phyloP scores from a whole-genome alignment of 176 grass and related monocot species.

The Hyparrhenia diplandra region DNA sequence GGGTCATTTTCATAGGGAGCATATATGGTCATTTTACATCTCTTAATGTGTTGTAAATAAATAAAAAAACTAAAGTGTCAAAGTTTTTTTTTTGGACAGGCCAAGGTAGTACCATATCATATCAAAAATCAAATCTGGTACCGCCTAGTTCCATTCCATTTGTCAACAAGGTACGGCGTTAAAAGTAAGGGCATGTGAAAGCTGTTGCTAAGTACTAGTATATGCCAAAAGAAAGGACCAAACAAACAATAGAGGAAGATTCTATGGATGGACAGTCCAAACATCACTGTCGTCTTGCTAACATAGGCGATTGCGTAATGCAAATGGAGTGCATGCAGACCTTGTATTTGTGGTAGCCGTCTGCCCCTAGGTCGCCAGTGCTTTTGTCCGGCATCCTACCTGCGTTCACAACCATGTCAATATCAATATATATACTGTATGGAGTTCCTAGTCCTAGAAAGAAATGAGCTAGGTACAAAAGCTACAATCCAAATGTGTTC shows the following conservation, averaged over 20 bases:
- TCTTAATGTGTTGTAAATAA: too few relatives aligned
- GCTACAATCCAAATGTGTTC: too few relatives aligned
- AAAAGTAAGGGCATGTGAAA: not conserved
- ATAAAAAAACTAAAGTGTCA: not conserved
- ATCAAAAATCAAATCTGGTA: not conserved
- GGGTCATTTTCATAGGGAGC: too few relatives aligned
- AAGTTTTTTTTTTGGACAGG: too few relatives aligned
- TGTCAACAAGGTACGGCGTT: not conserved
- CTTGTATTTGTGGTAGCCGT: slow-evolving; percentile 85
- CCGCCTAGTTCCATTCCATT: not conserved
- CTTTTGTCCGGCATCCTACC: slow-evolving; percentile 71
- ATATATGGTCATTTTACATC: not conserved
- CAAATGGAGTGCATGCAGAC: slow-evolving; percentile 26
- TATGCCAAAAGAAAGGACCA: not conserved
- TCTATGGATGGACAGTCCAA: too few relatives aligned
- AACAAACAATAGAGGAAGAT: not conserved
- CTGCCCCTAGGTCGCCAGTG: slow-evolving; percentile 53
- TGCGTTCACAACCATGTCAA: not conserved
- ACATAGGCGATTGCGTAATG: not conserved
- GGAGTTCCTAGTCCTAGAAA: not conserved
- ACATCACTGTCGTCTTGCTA: not conserved
- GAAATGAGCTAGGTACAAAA: not conserved
- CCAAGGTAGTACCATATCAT: not conserved
- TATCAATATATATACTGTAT: not conserved
- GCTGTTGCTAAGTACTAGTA: not conserved